These are phyloP conservation scores for Prototheca stagnorum DNA, from an alignment of 163 green algal species.

Conservation along the genomic window DNA sequence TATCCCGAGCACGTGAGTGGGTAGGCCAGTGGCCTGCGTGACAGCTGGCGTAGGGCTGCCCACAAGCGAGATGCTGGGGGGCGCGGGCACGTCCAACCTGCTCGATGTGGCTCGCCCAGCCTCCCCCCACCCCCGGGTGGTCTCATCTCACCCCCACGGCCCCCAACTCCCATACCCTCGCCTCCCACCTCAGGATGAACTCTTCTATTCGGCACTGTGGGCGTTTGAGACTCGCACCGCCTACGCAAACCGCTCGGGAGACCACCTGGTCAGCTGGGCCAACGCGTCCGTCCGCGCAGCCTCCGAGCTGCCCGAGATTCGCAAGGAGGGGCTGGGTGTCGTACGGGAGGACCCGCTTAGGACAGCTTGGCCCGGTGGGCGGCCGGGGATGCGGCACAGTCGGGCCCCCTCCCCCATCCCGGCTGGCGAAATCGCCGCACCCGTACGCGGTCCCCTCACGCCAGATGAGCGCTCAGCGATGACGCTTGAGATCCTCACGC, in stretches of 20 bases:
- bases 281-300: conserved; percentile 51
- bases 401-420: neutral
- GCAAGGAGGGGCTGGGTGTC: conserved; percentile 6
- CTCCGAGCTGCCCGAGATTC: conserved; percentile 34
- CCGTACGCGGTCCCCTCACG: neutral
- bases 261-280: conserved; percentile 63
- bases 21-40: neutral
- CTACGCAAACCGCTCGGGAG: conserved; percentile 54
- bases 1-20: neutral
- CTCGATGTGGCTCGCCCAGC: neutral
- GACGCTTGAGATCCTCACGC: conserved; percentile 25
- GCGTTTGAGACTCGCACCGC: conserved; percentile 54
- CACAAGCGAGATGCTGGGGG: too few relatives aligned
- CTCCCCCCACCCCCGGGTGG: too few relatives aligned
- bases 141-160: neutral
- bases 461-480: too few relatives aligned
- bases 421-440: neutral
- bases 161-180: neutral
- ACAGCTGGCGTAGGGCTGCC: too few relatives aligned
- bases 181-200: conserved; percentile 1
- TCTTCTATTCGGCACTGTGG: conserved; percentile 43
- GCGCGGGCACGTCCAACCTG: too few relatives aligned
- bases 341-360: conserved; percentile 26
- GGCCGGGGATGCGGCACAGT: neutral
- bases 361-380: conserved; percentile 9